Conservation (phyloP, 441 rosid species). For the Theobroma grandiflorum region DNA sequence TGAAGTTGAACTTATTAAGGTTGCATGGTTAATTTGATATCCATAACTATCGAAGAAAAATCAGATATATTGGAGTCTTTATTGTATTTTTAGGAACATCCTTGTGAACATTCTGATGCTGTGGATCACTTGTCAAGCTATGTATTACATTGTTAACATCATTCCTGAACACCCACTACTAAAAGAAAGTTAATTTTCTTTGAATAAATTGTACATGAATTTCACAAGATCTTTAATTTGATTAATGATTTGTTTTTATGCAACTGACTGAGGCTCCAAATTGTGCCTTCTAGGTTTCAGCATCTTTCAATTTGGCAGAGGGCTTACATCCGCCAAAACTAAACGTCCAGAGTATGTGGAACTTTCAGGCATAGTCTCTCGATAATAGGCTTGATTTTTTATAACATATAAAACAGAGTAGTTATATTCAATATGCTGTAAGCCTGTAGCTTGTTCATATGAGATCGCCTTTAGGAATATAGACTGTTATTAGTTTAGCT, state of each 20-base stretch:
- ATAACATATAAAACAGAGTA: neutral
- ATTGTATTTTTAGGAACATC: neutral
- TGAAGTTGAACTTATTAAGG: constrained; percentile 1
- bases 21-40: neutral
- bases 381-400: neutral
- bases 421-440: neutral
- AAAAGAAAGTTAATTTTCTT: neutral
- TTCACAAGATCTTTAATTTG: neutral
- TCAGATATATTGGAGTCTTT: neutral
- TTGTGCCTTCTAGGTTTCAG: constrained; percentile 34
- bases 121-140: neutral
- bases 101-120: neutral
- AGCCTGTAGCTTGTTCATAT: neutral
- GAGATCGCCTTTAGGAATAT: neutral
- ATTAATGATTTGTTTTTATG: neutral
- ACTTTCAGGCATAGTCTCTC: constrained; percentile 36
- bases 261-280: constrained; percentile 12
- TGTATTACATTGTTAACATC: constrained; percentile 10
- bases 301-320: constrained; percentile 38
- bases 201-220: neutral
- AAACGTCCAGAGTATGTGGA: constrained; percentile 43
- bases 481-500: neutral
- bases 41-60: neutral
- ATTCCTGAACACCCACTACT: neutral
- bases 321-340: constrained; percentile 38